Percentiles rank a stretch among this genome's conserved stretches.
Evolutionary conservation across 148 eudicot genomes (phyloP).

Genomic region (Pouteria glomerata): DNA sequence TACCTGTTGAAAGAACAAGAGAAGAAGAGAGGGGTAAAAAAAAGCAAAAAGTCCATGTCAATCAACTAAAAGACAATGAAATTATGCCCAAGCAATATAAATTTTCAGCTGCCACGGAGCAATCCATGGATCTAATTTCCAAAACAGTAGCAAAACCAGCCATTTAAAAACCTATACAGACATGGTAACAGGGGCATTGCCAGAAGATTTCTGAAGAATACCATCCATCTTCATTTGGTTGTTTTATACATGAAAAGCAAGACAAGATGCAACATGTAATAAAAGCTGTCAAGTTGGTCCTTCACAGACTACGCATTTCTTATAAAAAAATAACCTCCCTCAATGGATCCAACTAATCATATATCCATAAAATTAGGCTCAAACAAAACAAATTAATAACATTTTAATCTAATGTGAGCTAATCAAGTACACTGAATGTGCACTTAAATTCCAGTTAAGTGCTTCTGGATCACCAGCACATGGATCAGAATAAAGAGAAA

Average conservation of each 20-base stretch:
- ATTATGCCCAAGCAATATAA: neutral
- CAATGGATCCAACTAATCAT: neutral
- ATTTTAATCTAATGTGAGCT: neutral
- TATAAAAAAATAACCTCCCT: neutral
- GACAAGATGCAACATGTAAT: neutral
- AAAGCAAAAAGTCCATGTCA: no score
- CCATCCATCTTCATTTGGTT: neutral
- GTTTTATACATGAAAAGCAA: neutral
- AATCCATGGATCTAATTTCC: no score
- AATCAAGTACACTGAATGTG: neutral
- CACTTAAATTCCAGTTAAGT: neutral
- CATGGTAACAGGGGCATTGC: no score
- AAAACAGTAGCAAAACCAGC: no score
- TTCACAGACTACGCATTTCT: neutral
- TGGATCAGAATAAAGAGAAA: no score
- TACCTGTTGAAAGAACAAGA: constrained; percentile 47
- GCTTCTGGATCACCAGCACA: neutral
- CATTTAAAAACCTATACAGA: no score
- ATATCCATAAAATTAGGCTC: neutral
- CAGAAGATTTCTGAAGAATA: no score
- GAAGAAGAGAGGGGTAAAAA: neutral
- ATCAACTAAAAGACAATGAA: neutral
- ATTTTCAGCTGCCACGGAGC: neutral
- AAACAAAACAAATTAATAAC: neutral
- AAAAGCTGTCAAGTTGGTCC: neutral